Evolutionary conservation across 768 basidiomycete species (phyloP).

Genomic region (Dioszegia hungarica): DNA sequence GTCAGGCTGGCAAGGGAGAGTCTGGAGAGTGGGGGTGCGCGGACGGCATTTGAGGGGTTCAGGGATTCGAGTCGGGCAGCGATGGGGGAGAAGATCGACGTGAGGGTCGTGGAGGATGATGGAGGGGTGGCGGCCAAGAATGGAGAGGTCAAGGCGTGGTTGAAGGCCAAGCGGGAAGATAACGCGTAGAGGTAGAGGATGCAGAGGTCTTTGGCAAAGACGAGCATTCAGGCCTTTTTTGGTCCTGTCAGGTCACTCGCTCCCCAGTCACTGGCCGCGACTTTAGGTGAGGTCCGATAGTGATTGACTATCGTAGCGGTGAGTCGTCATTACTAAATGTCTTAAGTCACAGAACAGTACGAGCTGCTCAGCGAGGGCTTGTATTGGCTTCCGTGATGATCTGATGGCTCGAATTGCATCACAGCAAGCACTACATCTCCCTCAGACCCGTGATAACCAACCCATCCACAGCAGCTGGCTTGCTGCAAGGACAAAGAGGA

Average conservation of each 20-base stretch:
- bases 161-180: conserved; percentile 11
- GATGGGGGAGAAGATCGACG: conserved; percentile 39
- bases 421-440: background rate
- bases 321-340: no score
- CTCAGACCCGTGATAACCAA: conserved; percentile 64
- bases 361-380: no score
- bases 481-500: conserved; percentile 80
- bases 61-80: conserved; percentile 44
- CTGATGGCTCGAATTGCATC: no score
- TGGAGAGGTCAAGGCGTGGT: conserved; percentile 45
- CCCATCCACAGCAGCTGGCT: conserved; percentile 82
- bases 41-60: conserved; percentile 51
- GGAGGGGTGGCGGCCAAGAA: conserved; percentile 49
- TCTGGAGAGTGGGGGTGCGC: conserved; percentile 50
- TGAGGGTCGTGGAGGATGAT: conserved; percentile 42
- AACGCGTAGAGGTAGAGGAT: background rate
- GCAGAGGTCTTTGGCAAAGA: background rate
- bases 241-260: no score
- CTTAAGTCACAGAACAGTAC: no score
- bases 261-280: no score
- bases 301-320: no score
- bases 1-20: conserved; percentile 60
- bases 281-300: no score
- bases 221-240: background rate
- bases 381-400: background rate